Base-by-base conservation (phyloP, 768 basidiomycete species). In the Sarcomyxa edulis region DNA sequence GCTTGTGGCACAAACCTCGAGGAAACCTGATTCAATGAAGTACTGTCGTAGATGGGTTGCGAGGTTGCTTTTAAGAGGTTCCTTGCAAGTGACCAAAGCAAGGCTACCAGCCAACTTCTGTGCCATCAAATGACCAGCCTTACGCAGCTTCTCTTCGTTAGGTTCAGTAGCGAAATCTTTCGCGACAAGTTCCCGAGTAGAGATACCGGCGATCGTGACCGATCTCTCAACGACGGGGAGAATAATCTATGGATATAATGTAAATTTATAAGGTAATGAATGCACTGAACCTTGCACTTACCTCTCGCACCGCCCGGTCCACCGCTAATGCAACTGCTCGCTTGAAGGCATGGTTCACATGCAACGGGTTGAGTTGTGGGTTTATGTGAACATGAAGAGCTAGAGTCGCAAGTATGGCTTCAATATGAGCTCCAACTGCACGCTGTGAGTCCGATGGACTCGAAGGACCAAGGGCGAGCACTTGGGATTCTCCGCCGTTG, bases 131-230 rank as follows among this genome's bases (percentile, higher is more conserved):
- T 96, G 92, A 9, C 88, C 92, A 18, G 96, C 91, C 51, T 84
- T 84, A 23, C 91, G 84, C 52, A 99, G 62, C 58, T 88, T 94
- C 35, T 85, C 81, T 51, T 98, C 93, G 52, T 87, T 89, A 18
- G 81, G 68, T 47, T 99, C 96, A 35, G 88, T 90, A 3, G 86
- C 92, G 48, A 94, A 99, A 59, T 99, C 96, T 63, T 98, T 98
- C 32, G 83, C 76, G 14, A 96, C 90, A 7, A 99, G 70, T 55
- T 99, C 96, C 26, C 93, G 74, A 12, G 95, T 95, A 10, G 96
- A 98, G 48, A 98, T 98, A 18, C 93, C 92, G 8, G 95, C 95
- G 48, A 99, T 98, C 1, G 96, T 98, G 16, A 97, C 96, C 15
- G 94, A 97, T 37, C 96, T 79, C 52, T 99, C 96, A 16, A 99